Conservation (phyloP, 148 eudicot genomes). For the Hydrangea macrophylla region DNA sequence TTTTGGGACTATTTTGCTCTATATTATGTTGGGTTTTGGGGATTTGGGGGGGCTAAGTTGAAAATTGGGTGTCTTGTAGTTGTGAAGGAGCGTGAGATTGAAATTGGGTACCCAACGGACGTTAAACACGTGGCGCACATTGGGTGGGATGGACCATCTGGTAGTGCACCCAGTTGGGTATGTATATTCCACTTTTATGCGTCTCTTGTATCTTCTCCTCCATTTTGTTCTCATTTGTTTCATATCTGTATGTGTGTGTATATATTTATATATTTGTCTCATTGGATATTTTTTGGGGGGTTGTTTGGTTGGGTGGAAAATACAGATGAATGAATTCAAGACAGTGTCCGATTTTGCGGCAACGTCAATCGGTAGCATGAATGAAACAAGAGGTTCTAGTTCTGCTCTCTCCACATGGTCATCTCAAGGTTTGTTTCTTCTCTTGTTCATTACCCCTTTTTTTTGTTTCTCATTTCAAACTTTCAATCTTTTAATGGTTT, state of each 20-base stretch:
- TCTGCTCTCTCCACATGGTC: conserved; percentile 44
- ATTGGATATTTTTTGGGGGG: not conserved
- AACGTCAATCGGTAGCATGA: conserved; percentile 33
- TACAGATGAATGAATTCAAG: conserved; percentile 54
- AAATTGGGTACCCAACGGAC: conserved; percentile 83
- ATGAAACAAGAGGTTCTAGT: conserved; percentile 18
- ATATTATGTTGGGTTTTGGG: not conserved
- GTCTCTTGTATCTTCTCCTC: not conserved
- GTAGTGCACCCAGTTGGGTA: conserved; percentile 77
- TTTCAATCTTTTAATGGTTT: no score
- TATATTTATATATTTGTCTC: no score
- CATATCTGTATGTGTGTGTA: no score
- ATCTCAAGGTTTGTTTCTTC: conserved; percentile 37
- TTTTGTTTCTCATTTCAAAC: not conserved
- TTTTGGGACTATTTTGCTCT: conserved; percentile 4
- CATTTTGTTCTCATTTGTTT: not conserved
- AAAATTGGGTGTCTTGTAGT: conserved; percentile 23
- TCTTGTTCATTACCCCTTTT: not conserved
- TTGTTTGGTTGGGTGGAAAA: not conserved
- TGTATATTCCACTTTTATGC: not conserved
- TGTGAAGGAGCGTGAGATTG: conserved; percentile 70
- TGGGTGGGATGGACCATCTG: conserved; percentile 73
- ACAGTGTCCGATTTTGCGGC: conserved; percentile 36
- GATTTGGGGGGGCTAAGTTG: not conserved
- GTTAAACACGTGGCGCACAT: conserved; percentile 88